Evolutionary conservation across 2,329 filamentous ascomycete genomes (phyloP).

Genomic region (Nectriaceae sp.): DNA sequence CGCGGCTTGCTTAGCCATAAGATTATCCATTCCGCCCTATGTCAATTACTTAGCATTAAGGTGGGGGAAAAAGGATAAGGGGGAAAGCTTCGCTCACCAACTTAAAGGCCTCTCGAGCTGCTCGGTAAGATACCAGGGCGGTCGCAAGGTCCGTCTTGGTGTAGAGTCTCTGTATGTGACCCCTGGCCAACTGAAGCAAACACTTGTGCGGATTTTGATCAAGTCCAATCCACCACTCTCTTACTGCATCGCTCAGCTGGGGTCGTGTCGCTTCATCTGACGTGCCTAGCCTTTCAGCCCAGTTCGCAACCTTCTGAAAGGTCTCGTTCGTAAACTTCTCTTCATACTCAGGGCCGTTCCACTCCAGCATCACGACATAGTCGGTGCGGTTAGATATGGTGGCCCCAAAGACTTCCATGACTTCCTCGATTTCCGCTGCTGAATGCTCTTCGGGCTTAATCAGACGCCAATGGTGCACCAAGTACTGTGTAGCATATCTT

Average conservation of each 20-base stretch:
- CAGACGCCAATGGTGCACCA: slow-evolving; percentile 17
- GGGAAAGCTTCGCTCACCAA: slow-evolving; percentile 14
- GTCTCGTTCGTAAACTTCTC: slow-evolving; percentile 6
- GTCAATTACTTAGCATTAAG: neutral
- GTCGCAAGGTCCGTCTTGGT: slow-evolving; percentile 4
- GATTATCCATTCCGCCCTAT: slow-evolving; percentile 14
- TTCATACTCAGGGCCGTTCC: neutral
- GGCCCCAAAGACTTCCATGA: slow-evolving; percentile 23
- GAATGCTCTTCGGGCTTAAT: slow-evolving; percentile 20
- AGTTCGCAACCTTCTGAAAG: slow-evolving; percentile 14
- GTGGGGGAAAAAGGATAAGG: neutral
- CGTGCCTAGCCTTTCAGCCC: slow-evolving; percentile 17
- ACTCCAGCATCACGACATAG: slow-evolving; percentile 15
- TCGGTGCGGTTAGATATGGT: slow-evolving; percentile 17
- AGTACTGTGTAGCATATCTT: slow-evolving; percentile 14
- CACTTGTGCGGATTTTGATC: slow-evolving; percentile 17
- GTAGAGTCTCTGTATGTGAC: slow-evolving; percentile 19
- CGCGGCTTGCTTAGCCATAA: slow-evolving; percentile 17
- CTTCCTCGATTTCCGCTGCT: slow-evolving; percentile 15
- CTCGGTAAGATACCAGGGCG: slow-evolving; percentile 11
- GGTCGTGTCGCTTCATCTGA: neutral
- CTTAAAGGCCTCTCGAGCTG: slow-evolving; percentile 12
- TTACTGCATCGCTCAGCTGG: slow-evolving; percentile 9
- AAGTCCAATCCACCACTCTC: slow-evolving; percentile 22
- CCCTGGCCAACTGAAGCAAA: slow-evolving; percentile 17